Evolutionary conservation across 495 filamentous ascomycete species (phyloP).

Genomic region (Penicillium waksmanii): DNA sequence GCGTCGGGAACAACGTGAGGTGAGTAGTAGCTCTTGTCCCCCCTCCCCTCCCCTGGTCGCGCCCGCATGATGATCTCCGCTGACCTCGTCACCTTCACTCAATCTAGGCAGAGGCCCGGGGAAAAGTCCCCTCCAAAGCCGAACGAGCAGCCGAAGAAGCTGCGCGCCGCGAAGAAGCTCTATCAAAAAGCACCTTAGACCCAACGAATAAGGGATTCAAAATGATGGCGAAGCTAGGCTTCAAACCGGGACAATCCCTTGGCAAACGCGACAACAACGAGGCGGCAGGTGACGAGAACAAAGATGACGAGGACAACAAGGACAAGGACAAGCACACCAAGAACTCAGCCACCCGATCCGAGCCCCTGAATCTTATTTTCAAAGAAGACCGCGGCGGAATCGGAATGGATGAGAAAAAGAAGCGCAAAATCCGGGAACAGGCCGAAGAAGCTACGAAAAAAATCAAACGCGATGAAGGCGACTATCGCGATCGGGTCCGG

Average conservation of each 20-base stretch:
- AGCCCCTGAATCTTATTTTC: conserved; percentile 69
- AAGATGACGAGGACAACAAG: conserved; percentile 35
- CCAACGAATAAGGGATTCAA: conserved; percentile 77
- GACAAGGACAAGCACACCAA: background rate
- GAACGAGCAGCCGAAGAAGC: conserved; percentile 74
- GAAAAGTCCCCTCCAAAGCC: conserved; percentile 69
- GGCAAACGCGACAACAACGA: conserved; percentile 40
- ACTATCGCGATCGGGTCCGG: conserved; percentile 74
- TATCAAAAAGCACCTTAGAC: conserved; percentile 68
- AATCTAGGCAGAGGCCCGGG: conserved; percentile 47
- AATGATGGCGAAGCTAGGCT: conserved; percentile 98
- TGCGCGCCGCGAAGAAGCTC: conserved; percentile 71
- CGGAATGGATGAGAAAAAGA: conserved; percentile 79
- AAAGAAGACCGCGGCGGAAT: conserved; percentile 88
- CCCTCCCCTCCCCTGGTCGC: background rate
- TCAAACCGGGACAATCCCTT: conserved; percentile 70
- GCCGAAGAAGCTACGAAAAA: conserved; percentile 62
- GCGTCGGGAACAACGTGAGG: conserved; percentile 59
- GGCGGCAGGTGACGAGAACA: background rate
- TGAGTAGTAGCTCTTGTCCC: conserved; percentile 19
- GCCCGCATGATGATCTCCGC: too few relatives aligned
- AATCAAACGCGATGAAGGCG: conserved; percentile 67
- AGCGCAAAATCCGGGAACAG: conserved; percentile 75
- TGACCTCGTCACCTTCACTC: background rate
- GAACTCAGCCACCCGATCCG: conserved; percentile 30